phyloP scores from a whole-genome alignment of 495 filamentous ascomycete species.

The Peziza echinospora region DNA sequence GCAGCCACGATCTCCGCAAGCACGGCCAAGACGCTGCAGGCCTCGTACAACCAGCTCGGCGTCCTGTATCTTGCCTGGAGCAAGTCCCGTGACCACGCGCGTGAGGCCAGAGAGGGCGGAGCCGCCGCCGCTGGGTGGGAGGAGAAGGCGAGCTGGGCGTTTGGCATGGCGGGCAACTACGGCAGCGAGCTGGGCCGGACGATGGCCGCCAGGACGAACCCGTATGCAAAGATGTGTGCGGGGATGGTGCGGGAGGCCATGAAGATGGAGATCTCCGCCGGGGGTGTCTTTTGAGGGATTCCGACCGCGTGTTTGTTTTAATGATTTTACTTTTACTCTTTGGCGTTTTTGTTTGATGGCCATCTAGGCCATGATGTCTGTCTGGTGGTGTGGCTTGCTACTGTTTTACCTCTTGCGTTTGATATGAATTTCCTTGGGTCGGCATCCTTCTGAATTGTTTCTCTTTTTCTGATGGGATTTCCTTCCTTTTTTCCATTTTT shows the following conservation, averaged over 20 bases:
- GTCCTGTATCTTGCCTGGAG: constrained; percentile 21
- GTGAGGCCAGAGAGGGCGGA: constrained; percentile 22
- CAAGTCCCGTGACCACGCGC: constrained; percentile 24
- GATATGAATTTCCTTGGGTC: no score
- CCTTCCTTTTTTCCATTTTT: no score
- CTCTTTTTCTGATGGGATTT: no score
- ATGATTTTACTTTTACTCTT: no score
- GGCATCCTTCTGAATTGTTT: no score
- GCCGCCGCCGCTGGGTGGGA: constrained; percentile 30
- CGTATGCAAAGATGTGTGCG: constrained; percentile 73
- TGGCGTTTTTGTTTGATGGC: no score
- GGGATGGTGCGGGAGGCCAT: constrained; percentile 71
- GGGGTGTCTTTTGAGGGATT: no score
- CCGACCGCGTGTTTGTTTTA: no score
- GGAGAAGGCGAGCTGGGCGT: constrained; percentile 49
- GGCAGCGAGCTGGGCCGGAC: constrained; percentile 58
- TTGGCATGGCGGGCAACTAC: constrained; percentile 52
- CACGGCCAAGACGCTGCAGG: constrained; percentile 32
- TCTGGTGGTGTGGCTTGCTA: no score
- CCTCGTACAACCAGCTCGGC: constrained; percentile 56
- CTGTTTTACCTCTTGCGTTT: no score
- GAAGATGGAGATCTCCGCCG: constrained; percentile 57
- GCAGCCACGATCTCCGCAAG: constrained; percentile 33
- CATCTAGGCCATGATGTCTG: no score
- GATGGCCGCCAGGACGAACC: constrained; percentile 62